Evolutionary conservation across 176 grass and related monocot species (phyloP), one percentile per base, ranked within the genome.

Genomic region (Oryza nivara): DNA sequence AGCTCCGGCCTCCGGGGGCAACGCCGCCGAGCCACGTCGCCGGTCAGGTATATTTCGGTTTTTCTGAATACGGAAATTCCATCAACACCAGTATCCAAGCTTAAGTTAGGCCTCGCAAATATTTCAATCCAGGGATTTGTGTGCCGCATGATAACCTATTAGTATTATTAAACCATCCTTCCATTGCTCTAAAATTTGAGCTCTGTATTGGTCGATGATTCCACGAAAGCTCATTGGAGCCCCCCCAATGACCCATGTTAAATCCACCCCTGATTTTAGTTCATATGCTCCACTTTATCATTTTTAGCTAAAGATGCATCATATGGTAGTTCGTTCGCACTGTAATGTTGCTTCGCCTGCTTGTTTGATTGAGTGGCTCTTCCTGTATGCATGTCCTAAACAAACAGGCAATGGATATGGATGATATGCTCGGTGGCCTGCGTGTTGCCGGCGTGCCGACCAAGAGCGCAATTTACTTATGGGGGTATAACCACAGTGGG

Each of bases 401-500:
- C 17, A 75, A 88, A 43, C 78, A 89, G 82, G 84, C 56, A 75
- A 95, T 93, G 96, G 89, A 90, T 73, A 70, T 90, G 56, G 85
- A 92, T 82, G 89, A 93, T 61, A 80, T 92, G 65, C 51, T 95
- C 12, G 87, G 69, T 80, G 80, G 87, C 38, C 56, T 90, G 14
- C 80, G 70, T 38, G 78, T 71, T 71, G 68, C 74, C 43, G 91
- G 88, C 16, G 28, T 76, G 19, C 96, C 91, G 7, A 69, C 91
- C 4, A 95, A 95, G 71, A 98, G 91, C 11, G 92, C 91, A 38
- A 98, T 98, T 85, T 98, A 98, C 83, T 64, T 92, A 60, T 95
- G 96, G 96, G 96, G 96, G 20, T 98, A 98, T 73, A 98, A 98
- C 56, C 85, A 98, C 10, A 95, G 89, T 35, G 96, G 96, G 2